A percentile compares a stretch with the other conserved stretches of the same genome.
These are phyloP conservation scores for Cutaneotrichosporon cutaneum DNA, from an alignment of 1,284 basidiomycete species.

Conservation along the genomic window DNA sequence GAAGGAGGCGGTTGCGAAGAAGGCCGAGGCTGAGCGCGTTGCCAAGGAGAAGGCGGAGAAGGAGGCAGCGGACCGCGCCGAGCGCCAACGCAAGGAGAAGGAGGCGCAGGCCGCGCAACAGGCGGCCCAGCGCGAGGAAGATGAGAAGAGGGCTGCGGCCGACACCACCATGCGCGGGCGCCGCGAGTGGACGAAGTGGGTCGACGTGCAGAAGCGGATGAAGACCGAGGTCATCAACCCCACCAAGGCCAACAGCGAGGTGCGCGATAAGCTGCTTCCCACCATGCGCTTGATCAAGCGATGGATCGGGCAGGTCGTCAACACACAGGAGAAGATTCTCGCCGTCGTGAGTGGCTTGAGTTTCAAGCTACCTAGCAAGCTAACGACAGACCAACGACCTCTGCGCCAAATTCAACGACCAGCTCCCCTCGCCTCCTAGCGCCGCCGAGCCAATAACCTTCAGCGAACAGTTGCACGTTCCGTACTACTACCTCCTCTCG, in stretches of 20 bases:
- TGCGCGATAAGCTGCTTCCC: conserved; percentile 55
- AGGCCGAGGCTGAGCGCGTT: conserved; percentile 30
- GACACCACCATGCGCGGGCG: conserved; percentile 45
- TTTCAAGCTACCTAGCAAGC: background rate
- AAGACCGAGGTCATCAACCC: conserved; percentile 68
- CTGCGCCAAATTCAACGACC: conserved; percentile 57
- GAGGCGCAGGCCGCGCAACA: conserved; percentile 13
- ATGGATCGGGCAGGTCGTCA: conserved; percentile 88
- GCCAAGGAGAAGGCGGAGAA: conserved; percentile 28
- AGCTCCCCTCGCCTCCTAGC: conserved; percentile 47
- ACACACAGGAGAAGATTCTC: conserved; percentile 69
- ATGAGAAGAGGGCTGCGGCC: conserved; percentile 22
- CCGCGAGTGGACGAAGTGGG: conserved; percentile 68
- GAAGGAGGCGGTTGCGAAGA: conserved; percentile 28
- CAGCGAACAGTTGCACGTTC: conserved; percentile 15
- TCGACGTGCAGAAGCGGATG: conserved; percentile 63
- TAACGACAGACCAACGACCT: conserved; percentile 64
- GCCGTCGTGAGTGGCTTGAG: conserved; percentile 55
- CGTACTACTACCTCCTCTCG: conserved; percentile 76
- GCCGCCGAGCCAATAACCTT: conserved; percentile 54
- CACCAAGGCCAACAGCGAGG: conserved; percentile 65
- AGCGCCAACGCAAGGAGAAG: conserved; percentile 21
- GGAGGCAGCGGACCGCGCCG: conserved; percentile 23
- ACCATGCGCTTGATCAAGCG: conserved; percentile 82
- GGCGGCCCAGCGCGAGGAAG: conserved; percentile 15